Conservation (phyloP, 2,329 filamentous ascomycete genomes). For the Claviceps monticola region DNA sequence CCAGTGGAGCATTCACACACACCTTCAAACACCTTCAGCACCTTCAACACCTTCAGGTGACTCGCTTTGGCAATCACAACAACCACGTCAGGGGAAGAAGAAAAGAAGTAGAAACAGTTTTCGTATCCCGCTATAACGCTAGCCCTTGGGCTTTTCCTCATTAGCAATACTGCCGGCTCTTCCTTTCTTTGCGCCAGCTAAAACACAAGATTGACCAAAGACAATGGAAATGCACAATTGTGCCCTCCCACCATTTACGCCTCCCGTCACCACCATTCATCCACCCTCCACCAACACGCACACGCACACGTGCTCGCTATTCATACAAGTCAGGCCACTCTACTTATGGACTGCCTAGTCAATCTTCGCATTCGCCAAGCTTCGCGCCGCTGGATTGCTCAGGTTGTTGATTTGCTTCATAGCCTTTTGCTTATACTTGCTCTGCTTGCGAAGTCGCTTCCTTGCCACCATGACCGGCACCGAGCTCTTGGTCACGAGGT, state of each 20-base stretch:
- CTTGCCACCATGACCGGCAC: slow-evolving; percentile 96
- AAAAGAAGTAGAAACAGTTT: neutral
- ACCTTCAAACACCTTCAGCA: too few species aligned
- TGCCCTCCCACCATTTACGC: neutral
- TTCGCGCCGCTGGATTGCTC: slow-evolving; percentile 50
- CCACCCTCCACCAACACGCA: neutral
- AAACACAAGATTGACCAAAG: neutral
- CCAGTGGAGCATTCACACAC: too few species aligned
- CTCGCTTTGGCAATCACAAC: neutral
- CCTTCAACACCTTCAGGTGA: too few species aligned
- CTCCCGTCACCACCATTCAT: neutral
- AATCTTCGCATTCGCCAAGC: slow-evolving; percentile 59
- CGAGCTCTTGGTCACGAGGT: slow-evolving; percentile 90
- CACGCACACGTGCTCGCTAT: neutral
- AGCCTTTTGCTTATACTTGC: slow-evolving; percentile 56
- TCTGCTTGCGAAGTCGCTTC: slow-evolving; percentile 77
- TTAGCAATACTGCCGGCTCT: neutral
- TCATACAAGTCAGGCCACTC: neutral
- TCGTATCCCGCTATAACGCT: neutral
- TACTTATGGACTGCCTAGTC: slow-evolving; percentile 33
- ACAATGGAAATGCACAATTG: neutral
- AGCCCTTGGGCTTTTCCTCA: neutral
- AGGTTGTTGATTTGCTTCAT: slow-evolving; percentile 72
- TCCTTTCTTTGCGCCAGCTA: neutral
- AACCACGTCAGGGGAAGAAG: neutral